Conservation (phyloP, 2,329 filamentous ascomycete genomes). For the Aspergillus jensenii region DNA sequence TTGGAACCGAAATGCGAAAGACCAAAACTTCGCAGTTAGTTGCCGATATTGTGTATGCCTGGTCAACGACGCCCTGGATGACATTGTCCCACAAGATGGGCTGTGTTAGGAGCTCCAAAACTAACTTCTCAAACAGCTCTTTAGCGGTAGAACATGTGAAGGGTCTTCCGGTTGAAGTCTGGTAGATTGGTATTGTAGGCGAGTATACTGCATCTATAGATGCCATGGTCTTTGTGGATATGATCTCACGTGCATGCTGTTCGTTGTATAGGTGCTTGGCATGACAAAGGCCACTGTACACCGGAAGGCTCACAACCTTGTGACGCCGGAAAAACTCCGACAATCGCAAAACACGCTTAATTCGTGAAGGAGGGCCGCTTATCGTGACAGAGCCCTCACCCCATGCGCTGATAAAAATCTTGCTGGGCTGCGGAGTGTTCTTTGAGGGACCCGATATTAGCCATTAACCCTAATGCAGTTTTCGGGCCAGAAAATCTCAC, state of each 20-base stretch:
- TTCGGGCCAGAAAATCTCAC: slow-evolving; percentile 3
- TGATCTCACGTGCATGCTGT: slow-evolving; percentile 12
- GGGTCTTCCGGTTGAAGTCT: neutral
- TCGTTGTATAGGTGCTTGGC: slow-evolving; percentile 50
- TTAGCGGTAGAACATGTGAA: neutral
- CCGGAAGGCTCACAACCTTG: slow-evolving; percentile 23
- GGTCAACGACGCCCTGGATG: slow-evolving; percentile 3
- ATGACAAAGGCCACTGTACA: slow-evolving; percentile 32
- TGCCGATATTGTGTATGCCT: slow-evolving; percentile 3
- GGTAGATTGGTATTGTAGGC: neutral
- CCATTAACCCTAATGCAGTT: neutral
- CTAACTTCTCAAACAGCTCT: slow-evolving; percentile 5
- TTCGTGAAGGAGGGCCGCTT: slow-evolving; percentile 26
- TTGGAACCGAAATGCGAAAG: slow-evolving; percentile 6
- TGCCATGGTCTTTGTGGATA: neutral
- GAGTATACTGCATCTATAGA: neutral
- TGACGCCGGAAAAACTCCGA: slow-evolving; percentile 23
- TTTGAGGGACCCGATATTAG: neutral
- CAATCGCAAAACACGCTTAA: slow-evolving; percentile 22
- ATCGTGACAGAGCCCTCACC: slow-evolving; percentile 21
- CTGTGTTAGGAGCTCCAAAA: slow-evolving; percentile 5
- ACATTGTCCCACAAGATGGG: slow-evolving; percentile 9
- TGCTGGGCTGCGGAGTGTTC: slow-evolving; percentile 17
- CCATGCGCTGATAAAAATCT: slow-evolving; percentile 26
- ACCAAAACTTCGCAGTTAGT: slow-evolving; percentile 2